Conservation (phyloP, 2,329 filamentous ascomycete species). For the Bipolaris oryzae region DNA sequence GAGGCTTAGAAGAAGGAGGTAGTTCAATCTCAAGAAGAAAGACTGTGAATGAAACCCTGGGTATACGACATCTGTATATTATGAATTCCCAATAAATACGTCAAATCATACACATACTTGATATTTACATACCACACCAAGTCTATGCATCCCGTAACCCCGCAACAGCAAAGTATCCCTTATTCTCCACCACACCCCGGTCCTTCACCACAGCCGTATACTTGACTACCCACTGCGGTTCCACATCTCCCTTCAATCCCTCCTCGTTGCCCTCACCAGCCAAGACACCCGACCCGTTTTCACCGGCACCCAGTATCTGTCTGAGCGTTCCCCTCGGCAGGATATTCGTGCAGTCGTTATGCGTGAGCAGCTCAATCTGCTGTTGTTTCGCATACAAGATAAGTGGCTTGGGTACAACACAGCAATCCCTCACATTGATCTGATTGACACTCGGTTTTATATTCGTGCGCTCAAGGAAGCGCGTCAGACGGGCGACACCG, state of each 20-base stretch:
- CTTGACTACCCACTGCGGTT: slow-evolving; percentile 93
- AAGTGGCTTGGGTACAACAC: slow-evolving; percentile 88
- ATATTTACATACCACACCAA: neutral
- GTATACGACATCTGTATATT: neutral
- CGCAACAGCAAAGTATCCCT: slow-evolving; percentile 93
- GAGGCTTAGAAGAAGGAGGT: neutral
- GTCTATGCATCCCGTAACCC: slow-evolving; percentile 56
- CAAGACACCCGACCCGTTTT: slow-evolving; percentile 76
- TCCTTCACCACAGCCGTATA: slow-evolving; percentile 96
- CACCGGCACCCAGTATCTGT: slow-evolving; percentile 77
- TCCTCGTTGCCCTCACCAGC: slow-evolving; percentile 61
- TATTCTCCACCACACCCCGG: slow-evolving; percentile 95
- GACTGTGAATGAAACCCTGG: neutral
- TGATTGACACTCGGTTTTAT: slow-evolving; percentile 86
- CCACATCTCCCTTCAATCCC: slow-evolving; percentile 76
- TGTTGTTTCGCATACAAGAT: slow-evolving; percentile 82
- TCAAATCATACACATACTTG: neutral
- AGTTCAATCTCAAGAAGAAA: too few relatives aligned
- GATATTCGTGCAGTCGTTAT: slow-evolving; percentile 93
- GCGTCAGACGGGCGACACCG: slow-evolving; percentile 79
- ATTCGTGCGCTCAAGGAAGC: slow-evolving; percentile 73
- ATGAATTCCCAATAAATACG: neutral
- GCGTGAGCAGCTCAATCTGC: slow-evolving; percentile 85
- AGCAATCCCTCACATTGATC: slow-evolving; percentile 96
- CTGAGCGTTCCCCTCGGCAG: slow-evolving; percentile 83